Evolutionary conservation across 2,329 filamentous ascomycete genomes (phyloP), one percentile per base, ranked within the genome.

Genomic region (Scedosporium aurantiacum): DNA sequence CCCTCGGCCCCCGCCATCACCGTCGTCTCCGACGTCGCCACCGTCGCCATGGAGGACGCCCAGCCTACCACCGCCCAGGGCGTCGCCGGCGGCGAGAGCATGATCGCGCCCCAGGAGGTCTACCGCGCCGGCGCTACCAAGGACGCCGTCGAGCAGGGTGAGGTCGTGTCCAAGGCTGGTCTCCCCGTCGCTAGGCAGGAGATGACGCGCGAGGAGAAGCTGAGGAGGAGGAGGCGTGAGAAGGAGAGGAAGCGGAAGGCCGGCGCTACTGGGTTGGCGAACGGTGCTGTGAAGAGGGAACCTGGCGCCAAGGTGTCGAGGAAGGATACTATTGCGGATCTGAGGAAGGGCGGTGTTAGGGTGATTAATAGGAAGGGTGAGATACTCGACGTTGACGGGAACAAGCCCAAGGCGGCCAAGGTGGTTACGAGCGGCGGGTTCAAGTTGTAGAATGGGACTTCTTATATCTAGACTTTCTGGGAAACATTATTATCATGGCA

Each of bases 11-110:
- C 90, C n/a, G 84, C 84, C 55, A 83, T 99, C 64, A 92, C 90
- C 52, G 89, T 97, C 61, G 88, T 97, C 40, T 83, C 90, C 27
- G 93, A 97, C 74, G 90, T 94, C 3, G 90, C 92, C n/a, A 91
- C 90, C 3, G 87, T 97, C 65, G 82, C 84, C 66, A 96, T 97
- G 89, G 94, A 99, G 77, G 94, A 99, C 70, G 93, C 91, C 1
- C 88, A 96, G 68, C 93, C 94, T 6, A 87, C 88, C 16, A 90
- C 88, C 0, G 89, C 89, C 52, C 86, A 87, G 69, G 90, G 88
- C 50, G 84, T 91, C 63, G 79, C 80, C 14, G 84, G 84, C 60
- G 82, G 81, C 55, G 78, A 84, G 65, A 89, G 87, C 69, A 88
- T 88, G 78, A 82, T 99, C 63, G 94, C 94, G 55, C 94, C 94